Evolutionary conservation across 2,329 filamentous ascomycete species (phyloP), one percentile per base, ranked within the genome.

Genomic region (Trichoderma guizhouense): DNA sequence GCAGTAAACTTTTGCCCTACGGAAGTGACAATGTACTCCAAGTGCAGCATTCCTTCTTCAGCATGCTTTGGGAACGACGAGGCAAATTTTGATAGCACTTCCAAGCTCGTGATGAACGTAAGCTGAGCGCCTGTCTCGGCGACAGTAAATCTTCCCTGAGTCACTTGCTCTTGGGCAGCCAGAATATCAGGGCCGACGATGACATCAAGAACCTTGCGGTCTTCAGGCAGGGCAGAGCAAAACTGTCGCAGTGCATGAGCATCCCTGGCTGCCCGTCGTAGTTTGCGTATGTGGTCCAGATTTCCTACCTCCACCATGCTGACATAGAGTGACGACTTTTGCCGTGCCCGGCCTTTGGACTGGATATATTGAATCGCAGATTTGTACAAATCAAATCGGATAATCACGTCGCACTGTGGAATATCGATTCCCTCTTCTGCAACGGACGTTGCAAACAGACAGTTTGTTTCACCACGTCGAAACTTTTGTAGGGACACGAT

Each of bases 341-440:
- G 92, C 51, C 96, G 88, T 14, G 96, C 96, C 69, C 96, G 89
- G 0, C 96, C 96, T 74, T 94, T 89, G 15, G 95, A 98, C 80
- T 99, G 96, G 24, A 98, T 91, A 78, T 98, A 98, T 78, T 97
- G 93, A 67, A 98, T 98, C 80, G 97, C 90, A 0, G 95, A 98
- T 12, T 87, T 86, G 81, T 94, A 97, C 3, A 97, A 87, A 78
- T 98, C 94, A 77, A 98, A 99, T 2, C 95, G 83, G 72, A 92
- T 85, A 34, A 92, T 84, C 1, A 91, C 79, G 74, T 92, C 91
- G 79, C 90, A 92, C 70, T 91, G 88, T 0, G 90, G 90, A 62
- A 92, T 87, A 75, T 92, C 90, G 14, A 92, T 85, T 0, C 90
- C 90, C 77, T 92, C 90, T 76, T 92, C 90, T 0, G 87, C 90